Base-by-base conservation (phyloP, 768 basidiomycete genomes). In the Filobasidium floriforme region DNA sequence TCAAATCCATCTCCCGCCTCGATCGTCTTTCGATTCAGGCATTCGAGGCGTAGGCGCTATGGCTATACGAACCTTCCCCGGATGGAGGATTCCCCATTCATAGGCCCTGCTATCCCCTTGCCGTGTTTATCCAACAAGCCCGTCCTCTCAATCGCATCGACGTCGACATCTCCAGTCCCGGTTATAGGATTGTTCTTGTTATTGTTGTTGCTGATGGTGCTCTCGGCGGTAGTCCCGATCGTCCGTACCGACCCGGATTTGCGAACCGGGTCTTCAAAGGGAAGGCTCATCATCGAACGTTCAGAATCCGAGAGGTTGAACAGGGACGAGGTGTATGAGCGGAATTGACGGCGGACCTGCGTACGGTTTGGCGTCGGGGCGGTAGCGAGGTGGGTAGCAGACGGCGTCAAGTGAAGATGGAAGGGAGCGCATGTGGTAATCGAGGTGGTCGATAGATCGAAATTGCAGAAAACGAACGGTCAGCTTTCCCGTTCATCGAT, bases 301-400 rank as follows among this genome's bases (percentile, higher is more conserved):
- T 65, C 64, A 12, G 59, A 57, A 5, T 59, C 64, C 24, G 64
- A 65, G 1, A 65, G 46, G 26, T 41, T 59, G 59, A 59, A 44
- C 24, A 65, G 22, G 29, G 57, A 60, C 22, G 43, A 44, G 12
- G 57, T 60, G 44, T 49, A 65, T 9, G 64, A 29, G 18, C 24
- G 43, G 54, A 65, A 65, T 32, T 52, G 64, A 9, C 64, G 64
- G 29, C 64, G 64, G n/a, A 65, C 46, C 64, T 65, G 43, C n/a
- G n/a, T n/a, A n/a, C n/a, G n/a, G n/a, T n/a, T 22, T 7, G 12
- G 22, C 11, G 24, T 28, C 37, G 41, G 41, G 7, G 19, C 5
- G 41, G 40, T 22, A 18, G 15, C 12, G 46, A 49, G 46, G 46
- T 49, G 18, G 19, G 43, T 19, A 10, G 10, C 43, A 10, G 10